These are phyloP conservation scores for Petunia secreta DNA, from an alignment of 257 asterid genomes.

Conservation along the genomic window DNA sequence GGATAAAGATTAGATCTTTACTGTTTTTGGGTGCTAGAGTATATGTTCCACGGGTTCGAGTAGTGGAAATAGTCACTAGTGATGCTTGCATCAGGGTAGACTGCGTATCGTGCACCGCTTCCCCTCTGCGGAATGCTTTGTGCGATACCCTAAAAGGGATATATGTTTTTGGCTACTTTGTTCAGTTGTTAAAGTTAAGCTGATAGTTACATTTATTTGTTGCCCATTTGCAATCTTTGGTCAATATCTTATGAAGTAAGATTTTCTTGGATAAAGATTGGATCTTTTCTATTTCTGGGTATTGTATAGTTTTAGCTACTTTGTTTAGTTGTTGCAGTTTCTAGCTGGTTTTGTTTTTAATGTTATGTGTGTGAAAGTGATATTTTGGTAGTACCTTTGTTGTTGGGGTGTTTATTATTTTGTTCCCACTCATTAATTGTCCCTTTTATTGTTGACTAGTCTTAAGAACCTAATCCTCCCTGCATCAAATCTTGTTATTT, in stretches of 20 bases:
- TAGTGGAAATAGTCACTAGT: no score
- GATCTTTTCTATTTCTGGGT: constrained; percentile 27
- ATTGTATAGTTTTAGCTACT: neutral
- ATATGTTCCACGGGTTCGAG: no score
- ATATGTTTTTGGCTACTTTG: neutral
- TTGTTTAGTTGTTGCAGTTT: constrained; percentile 26
- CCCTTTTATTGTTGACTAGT: neutral
- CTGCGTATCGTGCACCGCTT: no score
- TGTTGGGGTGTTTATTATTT: neutral
- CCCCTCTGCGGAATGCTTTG: no score
- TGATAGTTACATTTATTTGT: neutral
- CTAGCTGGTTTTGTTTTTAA: constrained; percentile 6
- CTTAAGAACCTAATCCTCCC: no score
- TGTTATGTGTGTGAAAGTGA: neutral
- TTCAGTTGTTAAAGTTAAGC: neutral
- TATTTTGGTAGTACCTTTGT: constrained; percentile 8
- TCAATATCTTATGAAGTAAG: constrained; percentile 24
- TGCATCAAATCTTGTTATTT: no score
- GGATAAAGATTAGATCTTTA: constrained; percentile 18
- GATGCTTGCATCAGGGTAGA: no score
- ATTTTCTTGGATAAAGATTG: constrained; percentile 23
- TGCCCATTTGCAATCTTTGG: neutral
- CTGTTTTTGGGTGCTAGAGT: neutral
- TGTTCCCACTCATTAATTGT: neutral
- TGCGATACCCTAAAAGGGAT: neutral